phyloP scores from a whole-genome alignment of 2,329 filamentous ascomycete genomes.

The Knufia fluminis region DNA sequence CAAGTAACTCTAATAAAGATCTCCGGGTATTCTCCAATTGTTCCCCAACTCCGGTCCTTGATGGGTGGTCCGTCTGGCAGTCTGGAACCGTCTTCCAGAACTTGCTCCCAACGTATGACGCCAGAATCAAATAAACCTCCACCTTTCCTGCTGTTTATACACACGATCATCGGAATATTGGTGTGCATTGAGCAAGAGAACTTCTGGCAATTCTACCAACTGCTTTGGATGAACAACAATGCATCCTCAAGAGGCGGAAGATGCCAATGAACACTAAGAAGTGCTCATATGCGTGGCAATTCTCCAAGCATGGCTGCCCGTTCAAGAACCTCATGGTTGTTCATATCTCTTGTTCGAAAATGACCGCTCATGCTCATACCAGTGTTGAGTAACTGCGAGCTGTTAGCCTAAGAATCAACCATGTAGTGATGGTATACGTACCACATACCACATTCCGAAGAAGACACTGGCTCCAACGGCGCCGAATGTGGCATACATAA shows the following conservation, averaged over 20 bases:
- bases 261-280: neutral
- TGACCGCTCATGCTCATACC: neutral
- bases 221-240: too few relatives aligned
- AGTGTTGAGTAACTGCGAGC: neutral
- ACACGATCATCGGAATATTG: too few relatives aligned
- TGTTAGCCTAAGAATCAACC: neutral
- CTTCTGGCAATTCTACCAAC: too few relatives aligned
- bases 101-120: too few relatives aligned
- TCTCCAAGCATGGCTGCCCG: neutral
- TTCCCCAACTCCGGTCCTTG: neutral
- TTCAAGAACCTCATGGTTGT: too few relatives aligned
- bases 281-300: neutral
- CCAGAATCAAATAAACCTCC: too few relatives aligned
- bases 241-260: too few relatives aligned
- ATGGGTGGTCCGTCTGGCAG: too few relatives aligned
- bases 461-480: neutral
- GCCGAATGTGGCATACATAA: slow-evolving; percentile 3
- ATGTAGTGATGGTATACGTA: neutral
- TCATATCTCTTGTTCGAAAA: neutral
- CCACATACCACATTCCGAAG: neutral
- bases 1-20: too few relatives aligned
- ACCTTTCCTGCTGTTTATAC: too few relatives aligned
- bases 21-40: neutral
- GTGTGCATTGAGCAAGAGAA: too few relatives aligned
- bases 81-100: too few relatives aligned